Conservation (phyloP, 768 basidiomycete genomes). For the Lactarius hatsudake region DNA sequence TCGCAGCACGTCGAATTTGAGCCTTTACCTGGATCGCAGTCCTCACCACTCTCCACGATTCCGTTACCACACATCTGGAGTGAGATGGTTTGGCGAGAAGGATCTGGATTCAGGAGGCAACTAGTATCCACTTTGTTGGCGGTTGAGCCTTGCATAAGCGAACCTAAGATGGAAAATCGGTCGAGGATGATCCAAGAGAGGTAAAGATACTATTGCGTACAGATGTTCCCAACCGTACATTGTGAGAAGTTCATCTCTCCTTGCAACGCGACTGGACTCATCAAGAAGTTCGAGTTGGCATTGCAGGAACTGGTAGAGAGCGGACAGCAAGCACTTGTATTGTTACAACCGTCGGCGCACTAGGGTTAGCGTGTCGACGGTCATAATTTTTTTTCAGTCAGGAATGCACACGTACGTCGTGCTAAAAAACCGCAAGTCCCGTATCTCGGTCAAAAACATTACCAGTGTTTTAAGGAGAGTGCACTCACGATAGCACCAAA, state of each 20-base stretch:
- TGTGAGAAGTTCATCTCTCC: slow-evolving; percentile 70
- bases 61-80: slow-evolving; percentile 82
- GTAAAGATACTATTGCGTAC: slow-evolving; percentile 41
- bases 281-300: slow-evolving; percentile 69
- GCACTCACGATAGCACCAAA: slow-evolving; percentile 81
- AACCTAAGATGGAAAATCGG: slow-evolving; percentile 42
- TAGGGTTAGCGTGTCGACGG: slow-evolving; percentile 32
- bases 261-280: slow-evolving; percentile 72
- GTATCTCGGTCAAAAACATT: slow-evolving; percentile 20
- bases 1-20: slow-evolving; percentile 70
- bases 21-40: slow-evolving; percentile 78
- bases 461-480: slow-evolving; percentile 14
- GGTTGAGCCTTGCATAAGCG: slow-evolving; percentile 54
- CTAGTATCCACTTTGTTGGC: slow-evolving; percentile 50
- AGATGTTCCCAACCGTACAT: slow-evolving; percentile 83
- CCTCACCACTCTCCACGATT: slow-evolving; percentile 78
- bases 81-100: slow-evolving; percentile 49
- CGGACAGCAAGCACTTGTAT: slow-evolving; percentile 60
- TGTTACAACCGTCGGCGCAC: slow-evolving; percentile 65
- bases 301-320: slow-evolving; percentile 55
- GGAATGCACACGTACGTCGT: slow-evolving; percentile 45
- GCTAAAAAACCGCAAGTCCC: slow-evolving; percentile 38
- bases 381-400: slow-evolving; percentile 1
- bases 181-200: slow-evolving; percentile 6
- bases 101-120: slow-evolving; percentile 57